These are phyloP conservation scores for Cucumis melo DNA, from an alignment of 306 rosid species.

Conservation along the genomic window DNA sequence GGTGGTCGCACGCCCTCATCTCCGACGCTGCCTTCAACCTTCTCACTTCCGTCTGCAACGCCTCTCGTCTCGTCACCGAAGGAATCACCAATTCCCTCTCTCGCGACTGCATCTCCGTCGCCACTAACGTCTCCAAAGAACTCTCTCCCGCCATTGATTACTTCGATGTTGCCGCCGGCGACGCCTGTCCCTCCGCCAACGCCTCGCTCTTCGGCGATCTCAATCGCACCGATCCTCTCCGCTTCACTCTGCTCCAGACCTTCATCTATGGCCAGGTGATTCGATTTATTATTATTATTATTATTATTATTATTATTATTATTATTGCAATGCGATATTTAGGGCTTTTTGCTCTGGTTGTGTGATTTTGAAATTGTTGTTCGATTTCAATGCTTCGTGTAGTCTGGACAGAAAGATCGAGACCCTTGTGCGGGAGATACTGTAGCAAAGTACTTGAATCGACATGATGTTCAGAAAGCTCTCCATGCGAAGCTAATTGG, in stretches of 20 bases:
- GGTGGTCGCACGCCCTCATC: conserved; percentile 50
- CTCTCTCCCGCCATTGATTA: conserved; percentile 38
- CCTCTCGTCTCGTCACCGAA: conserved; percentile 34
- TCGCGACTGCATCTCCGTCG: conserved; percentile 29
- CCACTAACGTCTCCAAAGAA: conserved; percentile 31
- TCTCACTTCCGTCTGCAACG: conserved; percentile 37
- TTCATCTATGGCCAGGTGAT: background rate
- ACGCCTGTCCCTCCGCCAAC: conserved; percentile 35
- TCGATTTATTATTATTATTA: background rate
- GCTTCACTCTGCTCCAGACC: background rate
- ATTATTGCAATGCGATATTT: background rate
- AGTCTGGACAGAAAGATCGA: conserved; percentile 26
- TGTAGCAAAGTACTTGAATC: conserved; percentile 58
- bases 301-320: too few relatives aligned
- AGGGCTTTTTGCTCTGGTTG: background rate
- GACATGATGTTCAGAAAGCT: conserved; percentile 67
- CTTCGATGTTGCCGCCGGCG: conserved; percentile 40
- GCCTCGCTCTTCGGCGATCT: conserved; percentile 19
- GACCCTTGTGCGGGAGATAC: conserved; percentile 87
- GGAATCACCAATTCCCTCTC: conserved; percentile 30
- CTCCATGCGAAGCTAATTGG: conserved; percentile 72
- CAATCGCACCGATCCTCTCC: conserved; percentile 22
- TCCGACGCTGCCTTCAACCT: conserved; percentile 30
- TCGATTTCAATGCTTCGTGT: conserved; percentile 12
- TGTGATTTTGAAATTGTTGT: background rate